phyloP scores from a whole-genome alignment of 1,284 basidiomycete genomes.

The Irpex sp. region DNA sequence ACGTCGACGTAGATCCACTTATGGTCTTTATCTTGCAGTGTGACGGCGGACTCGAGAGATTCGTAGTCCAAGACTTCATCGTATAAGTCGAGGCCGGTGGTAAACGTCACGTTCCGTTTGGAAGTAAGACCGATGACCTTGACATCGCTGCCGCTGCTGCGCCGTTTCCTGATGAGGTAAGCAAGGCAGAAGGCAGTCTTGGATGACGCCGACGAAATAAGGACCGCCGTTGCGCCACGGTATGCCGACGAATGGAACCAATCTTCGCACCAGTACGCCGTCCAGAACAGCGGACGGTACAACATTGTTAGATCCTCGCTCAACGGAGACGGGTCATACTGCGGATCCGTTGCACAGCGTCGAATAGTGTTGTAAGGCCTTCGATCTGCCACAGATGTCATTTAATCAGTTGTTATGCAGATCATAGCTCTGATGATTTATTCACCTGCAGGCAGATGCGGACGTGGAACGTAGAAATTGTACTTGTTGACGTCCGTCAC shows the following conservation, averaged over 20 bases:
- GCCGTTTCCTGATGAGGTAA: slow-evolving; percentile 43
- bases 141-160: slow-evolving; percentile 4
- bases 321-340: slow-evolving; percentile 39
- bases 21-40: slow-evolving; percentile 20
- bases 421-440: neutral
- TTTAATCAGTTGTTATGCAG: neutral
- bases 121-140: slow-evolving; percentile 55
- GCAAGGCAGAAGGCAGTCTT: slow-evolving; percentile 64
- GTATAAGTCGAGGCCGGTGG: slow-evolving; percentile 45
- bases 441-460: slow-evolving; percentile 51
- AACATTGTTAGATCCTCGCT: slow-evolving; percentile 60
- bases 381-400: slow-evolving; percentile 36
- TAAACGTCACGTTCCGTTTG: slow-evolving; percentile 46
- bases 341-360: slow-evolving; percentile 48
- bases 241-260: slow-evolving; percentile 49
- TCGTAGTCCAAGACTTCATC: slow-evolving; percentile 49
- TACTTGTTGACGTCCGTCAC: slow-evolving; percentile 48
- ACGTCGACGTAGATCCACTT: slow-evolving; percentile 59
- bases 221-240: slow-evolving; percentile 36
- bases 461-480: slow-evolving; percentile 48
- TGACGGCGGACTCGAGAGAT: slow-evolving; percentile 26
- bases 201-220: slow-evolving; percentile 60
- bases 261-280: slow-evolving; percentile 64
- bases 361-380: slow-evolving; percentile 60
- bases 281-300: slow-evolving; percentile 64